phyloP scores from a whole-genome alignment of 495 filamentous ascomycete genomes.

The Neurospora intermedia region DNA sequence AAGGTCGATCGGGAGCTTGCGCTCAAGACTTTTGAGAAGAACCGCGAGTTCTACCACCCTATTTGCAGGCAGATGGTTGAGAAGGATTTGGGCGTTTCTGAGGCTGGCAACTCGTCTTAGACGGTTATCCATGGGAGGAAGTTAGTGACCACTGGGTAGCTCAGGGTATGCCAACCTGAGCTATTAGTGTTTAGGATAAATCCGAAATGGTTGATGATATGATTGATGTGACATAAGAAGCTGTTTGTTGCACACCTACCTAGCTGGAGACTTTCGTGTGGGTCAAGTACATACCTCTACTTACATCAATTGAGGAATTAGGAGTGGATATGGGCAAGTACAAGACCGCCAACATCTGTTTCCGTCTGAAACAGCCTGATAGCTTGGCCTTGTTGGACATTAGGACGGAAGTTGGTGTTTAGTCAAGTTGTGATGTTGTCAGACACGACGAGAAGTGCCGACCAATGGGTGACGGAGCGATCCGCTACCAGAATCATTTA shows the following conservation, averaged over 20 bases:
- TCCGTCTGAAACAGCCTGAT: background rate
- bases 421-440: background rate
- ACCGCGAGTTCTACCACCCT: constrained; percentile 89
- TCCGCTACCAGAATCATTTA: background rate
- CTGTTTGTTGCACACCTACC: background rate
- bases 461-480: background rate
- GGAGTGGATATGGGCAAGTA: background rate
- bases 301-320: background rate
- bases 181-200: background rate
- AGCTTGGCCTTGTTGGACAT: background rate
- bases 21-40: constrained; percentile 70
- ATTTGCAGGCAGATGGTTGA: constrained; percentile 76
- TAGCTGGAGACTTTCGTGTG: background rate
- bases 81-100: constrained; percentile 57
- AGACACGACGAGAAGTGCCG: background rate
- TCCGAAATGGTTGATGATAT: background rate
- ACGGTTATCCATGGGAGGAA: background rate
- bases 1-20: constrained; percentile 64
- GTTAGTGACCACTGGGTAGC: background rate
- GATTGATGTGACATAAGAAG: background rate
- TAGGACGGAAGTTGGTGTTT: background rate
- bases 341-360: background rate
- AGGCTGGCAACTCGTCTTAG: background rate
- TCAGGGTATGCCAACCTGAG: background rate
- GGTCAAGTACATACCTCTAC: background rate